Base-by-base conservation (phyloP, 2,329 filamentous ascomycete species). In the Phialophora tarda region DNA sequence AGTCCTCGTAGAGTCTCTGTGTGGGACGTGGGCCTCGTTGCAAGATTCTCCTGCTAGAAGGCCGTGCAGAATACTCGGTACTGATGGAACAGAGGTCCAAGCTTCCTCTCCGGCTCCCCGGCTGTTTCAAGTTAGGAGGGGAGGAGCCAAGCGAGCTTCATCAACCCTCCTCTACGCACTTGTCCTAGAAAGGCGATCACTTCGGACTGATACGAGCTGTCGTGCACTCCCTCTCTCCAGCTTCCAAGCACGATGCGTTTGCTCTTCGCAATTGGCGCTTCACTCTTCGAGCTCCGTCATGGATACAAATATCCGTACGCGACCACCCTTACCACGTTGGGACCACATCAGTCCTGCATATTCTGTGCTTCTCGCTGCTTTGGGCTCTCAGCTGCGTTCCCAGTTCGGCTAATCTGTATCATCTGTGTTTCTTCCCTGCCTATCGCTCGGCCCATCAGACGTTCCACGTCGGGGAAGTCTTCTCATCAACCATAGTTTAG, bases 341-440 rank as follows among this genome's bases (percentile, higher is more conserved):
- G 34, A 17, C 34, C 14, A 41, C 34, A 41, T 17, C 34, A 41
- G 12, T 41, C 34, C 14, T 4, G 53, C 53, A 55, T 0, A 26
- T 12, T 5, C n/a, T 50, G 17, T 24, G 21, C 34, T 50, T 2
- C 30, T 30, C 30, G 23, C 47, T 50, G 47, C 47, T 24, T 50
- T 50, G 47, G 10, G 21, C 23, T 50, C 17, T 23, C 11, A 21
- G 12, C n/a, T 50, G 23, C 21, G 10, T 50, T 24, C 47, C 47
- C 12, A 50, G 4, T 50, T 26, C n/a, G 23, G 47, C 17, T 44
- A 23, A 58, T 10, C 32, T 51, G 58, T 60, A 24, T 60, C 58
- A 60, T 17, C 28, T 38, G 21, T 51, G 58, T 50, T 51, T 60
- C 44, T 53, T 30, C 44, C 44, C 32, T 51, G 26, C 47, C 58